Conservation (phyloP, 2,329 filamentous ascomycete genomes). For the Aquanectria penicillioides region DNA sequence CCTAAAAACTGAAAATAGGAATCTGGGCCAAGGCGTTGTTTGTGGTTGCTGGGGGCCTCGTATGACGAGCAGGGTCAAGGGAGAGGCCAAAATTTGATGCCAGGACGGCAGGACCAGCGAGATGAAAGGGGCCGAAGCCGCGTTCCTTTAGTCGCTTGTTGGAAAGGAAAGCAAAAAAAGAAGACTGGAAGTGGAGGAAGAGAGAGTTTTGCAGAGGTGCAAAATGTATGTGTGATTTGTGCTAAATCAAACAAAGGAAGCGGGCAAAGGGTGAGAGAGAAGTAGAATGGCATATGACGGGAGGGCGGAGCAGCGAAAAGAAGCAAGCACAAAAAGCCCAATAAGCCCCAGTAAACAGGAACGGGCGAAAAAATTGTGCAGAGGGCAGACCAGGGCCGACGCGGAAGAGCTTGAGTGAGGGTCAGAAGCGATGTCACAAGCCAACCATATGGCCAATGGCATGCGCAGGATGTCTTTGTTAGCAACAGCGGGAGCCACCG, state of each 20-base stretch:
- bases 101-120: constrained; percentile 1
- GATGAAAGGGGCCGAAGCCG: constrained; percentile 3
- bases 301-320: constrained; percentile 28
- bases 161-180: neutral
- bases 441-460: constrained; percentile 6
- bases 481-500: constrained; percentile 17
- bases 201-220: neutral
- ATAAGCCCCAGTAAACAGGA: constrained; percentile 30
- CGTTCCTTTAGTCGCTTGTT: neutral
- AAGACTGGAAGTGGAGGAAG: neutral
- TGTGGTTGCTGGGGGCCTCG: constrained; percentile 20
- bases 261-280: neutral
- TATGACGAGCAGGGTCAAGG: constrained; percentile 28
- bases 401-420: neutral
- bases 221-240: constrained; percentile 3
- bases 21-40: constrained; percentile 5
- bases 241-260: constrained; percentile 2
- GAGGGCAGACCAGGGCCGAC: constrained; percentile 25
- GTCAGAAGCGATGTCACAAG: constrained; percentile 33
- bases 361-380: constrained; percentile 39
- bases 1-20: constrained; percentile 9
- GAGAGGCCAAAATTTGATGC: constrained; percentile 22
- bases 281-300: constrained; percentile 18
- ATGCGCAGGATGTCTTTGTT: constrained; percentile 2
- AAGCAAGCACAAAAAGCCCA: constrained; percentile 20